These are phyloP conservation scores for Kwoniella sp. DNA, from an alignment of 768 basidiomycete genomes.

Conservation along the genomic window DNA sequence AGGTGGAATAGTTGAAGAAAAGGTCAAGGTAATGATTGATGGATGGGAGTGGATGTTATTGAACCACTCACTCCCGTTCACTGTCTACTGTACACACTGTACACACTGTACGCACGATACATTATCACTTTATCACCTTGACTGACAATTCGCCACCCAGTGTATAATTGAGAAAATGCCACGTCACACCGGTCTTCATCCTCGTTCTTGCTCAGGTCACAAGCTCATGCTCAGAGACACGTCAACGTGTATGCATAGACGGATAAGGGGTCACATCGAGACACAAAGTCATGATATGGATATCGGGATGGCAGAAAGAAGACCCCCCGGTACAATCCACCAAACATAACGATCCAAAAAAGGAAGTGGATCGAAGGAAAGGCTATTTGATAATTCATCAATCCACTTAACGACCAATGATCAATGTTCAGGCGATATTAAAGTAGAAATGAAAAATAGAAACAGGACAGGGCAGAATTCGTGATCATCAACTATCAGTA, in stretches of 20 bases:
- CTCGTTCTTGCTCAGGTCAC: too few relatives aligned
- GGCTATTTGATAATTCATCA: too few relatives aligned
- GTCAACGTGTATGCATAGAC: conserved; percentile 22
- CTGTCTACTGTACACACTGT: too few relatives aligned
- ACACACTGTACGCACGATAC: too few relatives aligned
- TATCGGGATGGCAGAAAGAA: not conserved
- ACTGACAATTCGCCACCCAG: not conserved
- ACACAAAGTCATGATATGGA: not conserved
- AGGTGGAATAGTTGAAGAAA: too few relatives aligned
- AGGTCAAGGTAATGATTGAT: too few relatives aligned
- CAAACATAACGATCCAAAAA: not conserved
- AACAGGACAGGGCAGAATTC: too few relatives aligned
- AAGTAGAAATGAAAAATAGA: too few relatives aligned
- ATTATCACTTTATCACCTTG: too few relatives aligned
- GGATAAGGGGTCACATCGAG: not conserved
- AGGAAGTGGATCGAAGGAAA: not conserved
- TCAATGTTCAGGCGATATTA: too few relatives aligned
- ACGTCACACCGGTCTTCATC: not conserved
- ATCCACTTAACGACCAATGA: conserved; percentile 7
- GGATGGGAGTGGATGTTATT: too few relatives aligned
- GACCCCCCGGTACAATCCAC: not conserved
- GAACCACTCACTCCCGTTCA: too few relatives aligned
- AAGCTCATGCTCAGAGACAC: not conserved
- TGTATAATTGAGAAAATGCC: not conserved
- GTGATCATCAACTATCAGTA: not conserved